Conservation (phyloP, 495 filamentous ascomycete species). For the Diplogelasinospora grovesii region DNA sequence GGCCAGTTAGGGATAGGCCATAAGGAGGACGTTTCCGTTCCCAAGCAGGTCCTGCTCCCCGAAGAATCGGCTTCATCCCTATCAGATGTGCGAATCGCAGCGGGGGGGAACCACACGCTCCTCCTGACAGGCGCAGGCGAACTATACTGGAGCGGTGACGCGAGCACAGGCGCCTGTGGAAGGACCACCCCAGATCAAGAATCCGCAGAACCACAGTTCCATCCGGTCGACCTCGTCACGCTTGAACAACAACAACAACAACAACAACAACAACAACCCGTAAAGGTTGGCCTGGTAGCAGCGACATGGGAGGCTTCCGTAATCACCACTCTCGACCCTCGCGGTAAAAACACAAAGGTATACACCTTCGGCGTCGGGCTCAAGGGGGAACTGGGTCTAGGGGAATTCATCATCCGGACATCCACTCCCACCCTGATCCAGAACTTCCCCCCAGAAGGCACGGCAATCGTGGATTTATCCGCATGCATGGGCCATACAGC, state of each 20-base stretch:
- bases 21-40: slow-evolving; percentile 62
- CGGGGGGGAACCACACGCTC: slow-evolving; percentile 86
- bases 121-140: slow-evolving; percentile 51
- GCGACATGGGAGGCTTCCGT: slow-evolving; percentile 73
- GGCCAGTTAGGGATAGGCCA: slow-evolving; percentile 81
- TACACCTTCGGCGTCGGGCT: slow-evolving; percentile 56
- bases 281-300: slow-evolving; percentile 36
- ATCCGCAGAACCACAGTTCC: slow-evolving; percentile 7
- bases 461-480: slow-evolving; percentile 49
- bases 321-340: slow-evolving; percentile 41
- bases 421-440: slow-evolving; percentile 31
- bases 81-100: slow-evolving; percentile 45
- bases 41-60: slow-evolving; percentile 51
- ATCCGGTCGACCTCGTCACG: slow-evolving; percentile 14
- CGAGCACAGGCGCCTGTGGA: slow-evolving; percentile 51
- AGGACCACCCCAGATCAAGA: slow-evolving; percentile 6
- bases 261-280: slow-evolving; percentile 3
- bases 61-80: slow-evolving; percentile 7
- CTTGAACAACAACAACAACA: background rate
- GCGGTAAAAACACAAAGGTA: slow-evolving; percentile 33
- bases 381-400: slow-evolving; percentile 69
- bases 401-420: slow-evolving; percentile 29
- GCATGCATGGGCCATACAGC: slow-evolving; percentile 74
- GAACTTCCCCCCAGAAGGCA: slow-evolving; percentile 54
- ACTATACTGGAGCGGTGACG: slow-evolving; percentile 58